A percentile compares a stretch with the other conserved stretches of the same genome.
These are phyloP conservation scores for Aureobasidium uvarum DNA, from an alignment of 2,329 filamentous ascomycete species.

Conservation along the genomic window DNA sequence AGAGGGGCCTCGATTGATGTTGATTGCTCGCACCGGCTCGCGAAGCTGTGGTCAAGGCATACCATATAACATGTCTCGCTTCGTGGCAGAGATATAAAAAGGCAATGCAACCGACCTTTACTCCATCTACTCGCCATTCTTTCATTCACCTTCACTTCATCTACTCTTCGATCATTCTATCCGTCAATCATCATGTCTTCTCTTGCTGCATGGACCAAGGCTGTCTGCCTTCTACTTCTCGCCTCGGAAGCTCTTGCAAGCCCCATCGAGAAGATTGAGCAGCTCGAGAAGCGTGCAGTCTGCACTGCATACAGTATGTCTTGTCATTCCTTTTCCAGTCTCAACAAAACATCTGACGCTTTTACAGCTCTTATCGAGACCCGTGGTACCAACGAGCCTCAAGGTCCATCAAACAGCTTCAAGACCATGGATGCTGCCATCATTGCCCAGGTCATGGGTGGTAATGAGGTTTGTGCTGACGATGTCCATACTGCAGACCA, in stretches of 20 bases:
- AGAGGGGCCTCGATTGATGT: background rate
- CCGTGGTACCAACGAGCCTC: slow-evolving; percentile 33
- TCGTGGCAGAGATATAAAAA: too few species aligned
- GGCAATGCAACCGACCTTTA: background rate
- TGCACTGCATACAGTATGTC: slow-evolving; percentile 20
- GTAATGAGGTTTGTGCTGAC: slow-evolving; percentile 31
- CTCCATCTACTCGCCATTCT: background rate
- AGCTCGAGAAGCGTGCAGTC: slow-evolving; percentile 4
- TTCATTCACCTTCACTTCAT: background rate
- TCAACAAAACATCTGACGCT: background rate
- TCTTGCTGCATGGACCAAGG: background rate
- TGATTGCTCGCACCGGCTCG: background rate
- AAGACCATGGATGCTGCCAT: slow-evolving; percentile 39
- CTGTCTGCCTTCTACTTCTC: slow-evolving; percentile 5
- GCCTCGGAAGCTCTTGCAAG: background rate
- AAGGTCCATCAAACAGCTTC: slow-evolving; percentile 36
- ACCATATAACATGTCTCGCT: background rate
- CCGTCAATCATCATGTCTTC: background rate
- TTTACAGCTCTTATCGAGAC: slow-evolving; percentile 32
- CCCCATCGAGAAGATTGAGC: background rate
- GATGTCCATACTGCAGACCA: too few species aligned
- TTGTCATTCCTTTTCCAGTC: background rate
- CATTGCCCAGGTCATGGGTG: slow-evolving; percentile 35
- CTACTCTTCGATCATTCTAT: background rate
- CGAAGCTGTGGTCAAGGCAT: background rate